phyloP scores from a whole-genome alignment of 768 basidiomycete species.

The Lyophyllum shimeji region DNA sequence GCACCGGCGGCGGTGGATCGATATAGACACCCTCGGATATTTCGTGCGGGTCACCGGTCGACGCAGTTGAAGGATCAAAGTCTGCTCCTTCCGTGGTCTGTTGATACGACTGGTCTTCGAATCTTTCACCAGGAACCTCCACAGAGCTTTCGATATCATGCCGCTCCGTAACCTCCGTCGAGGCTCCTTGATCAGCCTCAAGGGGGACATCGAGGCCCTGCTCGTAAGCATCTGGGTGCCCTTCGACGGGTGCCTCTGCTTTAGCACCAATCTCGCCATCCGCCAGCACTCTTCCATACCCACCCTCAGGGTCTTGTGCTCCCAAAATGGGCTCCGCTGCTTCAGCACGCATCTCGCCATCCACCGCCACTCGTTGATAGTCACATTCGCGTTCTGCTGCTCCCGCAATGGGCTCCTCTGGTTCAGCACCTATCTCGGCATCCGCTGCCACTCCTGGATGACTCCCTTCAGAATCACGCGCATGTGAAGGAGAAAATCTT shows the following conservation, averaged over 20 bases:
- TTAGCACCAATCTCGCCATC: not conserved
- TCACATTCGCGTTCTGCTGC: not conserved
- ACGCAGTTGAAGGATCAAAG: conserved; percentile 10
- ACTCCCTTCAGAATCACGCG: not conserved
- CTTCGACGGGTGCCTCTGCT: not conserved
- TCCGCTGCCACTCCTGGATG: not conserved
- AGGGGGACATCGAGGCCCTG: not conserved
- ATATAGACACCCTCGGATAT: conserved; percentile 70
- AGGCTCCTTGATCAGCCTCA: not conserved
- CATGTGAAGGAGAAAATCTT: not conserved
- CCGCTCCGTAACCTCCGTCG: not conserved
- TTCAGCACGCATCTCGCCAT: not conserved
- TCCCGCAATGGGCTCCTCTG: not conserved
- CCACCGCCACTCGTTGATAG: not conserved
- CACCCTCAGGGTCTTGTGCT: not conserved
- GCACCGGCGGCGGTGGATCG: conserved; percentile 71
- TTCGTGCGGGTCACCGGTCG: conserved; percentile 49
- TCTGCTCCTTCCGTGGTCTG: conserved; percentile 7
- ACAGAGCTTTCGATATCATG: not conserved
- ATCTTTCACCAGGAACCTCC: not conserved
- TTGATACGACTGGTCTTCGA: not conserved
- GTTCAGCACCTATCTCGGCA: not conserved
- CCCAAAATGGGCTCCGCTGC: conserved; percentile 1
- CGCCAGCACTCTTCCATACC: not conserved
- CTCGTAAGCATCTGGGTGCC: not conserved